Evolutionary conservation across 2,329 filamentous ascomycete genomes (phyloP).

Genomic region (Bipolaris sorokiniana): DNA sequence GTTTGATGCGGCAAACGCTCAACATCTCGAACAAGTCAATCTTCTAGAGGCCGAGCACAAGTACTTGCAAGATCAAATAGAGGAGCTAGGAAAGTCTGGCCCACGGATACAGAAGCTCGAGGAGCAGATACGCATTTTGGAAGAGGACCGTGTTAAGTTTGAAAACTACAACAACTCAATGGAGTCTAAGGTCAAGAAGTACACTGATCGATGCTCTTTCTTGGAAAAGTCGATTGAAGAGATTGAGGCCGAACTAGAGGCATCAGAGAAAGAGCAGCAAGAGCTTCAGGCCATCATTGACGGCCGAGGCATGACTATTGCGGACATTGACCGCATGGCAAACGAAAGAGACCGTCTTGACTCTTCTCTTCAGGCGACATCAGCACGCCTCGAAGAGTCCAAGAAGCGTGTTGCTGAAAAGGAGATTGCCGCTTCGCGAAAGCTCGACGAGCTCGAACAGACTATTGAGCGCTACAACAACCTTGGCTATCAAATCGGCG

Average conservation of each 20-base stretch:
- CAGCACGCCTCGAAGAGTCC: conserved; percentile 78
- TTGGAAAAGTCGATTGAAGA: conserved; percentile 88
- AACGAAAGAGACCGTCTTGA: conserved; percentile 93
- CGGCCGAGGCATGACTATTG: conserved; percentile 91
- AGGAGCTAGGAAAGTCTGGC: conserved; percentile 84
- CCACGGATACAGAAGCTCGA: conserved; percentile 84
- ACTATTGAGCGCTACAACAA: conserved; percentile 92
- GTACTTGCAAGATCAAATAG: conserved; percentile 81
- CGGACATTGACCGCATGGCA: conserved; percentile 99
- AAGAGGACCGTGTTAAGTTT: conserved; percentile 93
- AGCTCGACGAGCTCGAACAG: conserved; percentile 90
- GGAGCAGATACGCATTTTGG: conserved; percentile 88
- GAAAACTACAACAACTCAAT: conserved; percentile 91
- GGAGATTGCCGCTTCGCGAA: conserved; percentile 83
- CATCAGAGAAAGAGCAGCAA: conserved; percentile 77
- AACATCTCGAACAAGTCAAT: conserved; percentile 82
- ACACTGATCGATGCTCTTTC: conserved; percentile 78
- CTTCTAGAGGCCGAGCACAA: conserved; percentile 86
- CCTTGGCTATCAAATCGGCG: conserved; percentile 87
- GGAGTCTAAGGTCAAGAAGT: conserved; percentile 84
- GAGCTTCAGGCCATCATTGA: conserved; percentile 86
- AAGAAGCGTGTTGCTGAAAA: conserved; percentile 84
- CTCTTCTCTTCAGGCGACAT: conserved; percentile 79
- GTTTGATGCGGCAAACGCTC: conserved; percentile 84
- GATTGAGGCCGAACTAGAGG: conserved; percentile 82